Evolutionary conservation across 805 yeast genomes (phyloP).

Genomic region (Isabelozyma heimii): DNA sequence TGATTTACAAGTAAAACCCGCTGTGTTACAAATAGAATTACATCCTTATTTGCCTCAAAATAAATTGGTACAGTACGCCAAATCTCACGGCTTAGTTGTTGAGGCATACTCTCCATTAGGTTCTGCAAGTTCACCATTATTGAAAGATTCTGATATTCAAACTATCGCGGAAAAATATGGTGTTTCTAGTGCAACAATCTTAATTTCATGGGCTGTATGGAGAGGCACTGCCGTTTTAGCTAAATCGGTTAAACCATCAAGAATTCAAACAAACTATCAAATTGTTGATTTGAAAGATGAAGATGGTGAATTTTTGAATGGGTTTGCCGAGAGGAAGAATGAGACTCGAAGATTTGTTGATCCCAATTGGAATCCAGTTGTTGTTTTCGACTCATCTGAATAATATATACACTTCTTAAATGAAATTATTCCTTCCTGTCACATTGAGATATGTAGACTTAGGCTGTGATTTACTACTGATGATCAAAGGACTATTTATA

Average conservation of each 20-base stretch:
- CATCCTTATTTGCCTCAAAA: slow-evolving; percentile 43
- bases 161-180: slow-evolving; percentile 43
- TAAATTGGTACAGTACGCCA: slow-evolving; percentile 59
- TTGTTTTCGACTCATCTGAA: slow-evolving; percentile 19
- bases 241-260: slow-evolving; percentile 26
- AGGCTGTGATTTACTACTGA: background rate
- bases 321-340: slow-evolving; percentile 16
- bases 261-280: slow-evolving; percentile 33
- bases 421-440: no score
- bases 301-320: slow-evolving; percentile 31
- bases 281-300: slow-evolving; percentile 30
- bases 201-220: slow-evolving; percentile 58
- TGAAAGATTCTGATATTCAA: slow-evolving; percentile 41
- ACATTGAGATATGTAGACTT: no score
- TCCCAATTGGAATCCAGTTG: slow-evolving; percentile 34
- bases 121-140: slow-evolving; percentile 51
- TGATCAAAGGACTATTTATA: no score
- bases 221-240: slow-evolving; percentile 53
- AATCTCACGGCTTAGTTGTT: slow-evolving; percentile 22
- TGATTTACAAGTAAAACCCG: slow-evolving; percentile 58
- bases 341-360: slow-evolving; percentile 31
- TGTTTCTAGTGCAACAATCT: slow-evolving; percentile 47
- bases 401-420: background rate
- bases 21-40: slow-evolving; percentile 69
- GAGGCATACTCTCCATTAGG: slow-evolving; percentile 84